Evolutionary conservation across 768 basidiomycete species (phyloP).

Genomic region (Amyloporia xantha): DNA sequence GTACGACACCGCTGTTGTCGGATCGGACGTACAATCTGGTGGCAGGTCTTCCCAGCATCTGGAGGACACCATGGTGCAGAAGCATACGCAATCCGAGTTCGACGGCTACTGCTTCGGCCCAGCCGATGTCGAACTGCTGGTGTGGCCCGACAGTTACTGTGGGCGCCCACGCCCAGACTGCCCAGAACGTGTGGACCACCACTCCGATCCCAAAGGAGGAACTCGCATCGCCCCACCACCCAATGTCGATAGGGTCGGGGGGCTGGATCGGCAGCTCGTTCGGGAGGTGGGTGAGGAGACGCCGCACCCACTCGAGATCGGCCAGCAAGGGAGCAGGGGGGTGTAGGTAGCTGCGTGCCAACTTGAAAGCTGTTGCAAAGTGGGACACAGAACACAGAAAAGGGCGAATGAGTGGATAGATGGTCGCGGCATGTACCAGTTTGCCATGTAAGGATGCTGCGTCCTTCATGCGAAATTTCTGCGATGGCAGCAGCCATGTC

Average conservation of each 20-base stretch:
- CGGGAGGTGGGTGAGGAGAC: slow-evolving; percentile 13
- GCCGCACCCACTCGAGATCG: slow-evolving; percentile 23
- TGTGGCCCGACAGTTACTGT: slow-evolving; percentile 26
- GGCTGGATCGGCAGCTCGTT: slow-evolving; percentile 14
- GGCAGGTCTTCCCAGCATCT: too few species aligned
- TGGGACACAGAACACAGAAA: slow-evolving; percentile 17
- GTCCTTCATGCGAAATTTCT: slow-evolving; percentile 12
- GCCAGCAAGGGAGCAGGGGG: slow-evolving; percentile 5
- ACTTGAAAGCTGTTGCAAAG: slow-evolving; percentile 19
- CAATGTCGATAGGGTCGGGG: slow-evolving; percentile 17
- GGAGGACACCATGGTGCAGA: too few species aligned
- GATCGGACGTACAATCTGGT: slow-evolving; percentile 25
- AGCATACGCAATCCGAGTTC: slow-evolving; percentile 26
- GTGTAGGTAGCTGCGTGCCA: slow-evolving; percentile 8
- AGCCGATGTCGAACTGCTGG: slow-evolving; percentile 27
- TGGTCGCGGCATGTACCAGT: slow-evolving; percentile 24
- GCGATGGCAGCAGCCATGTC: slow-evolving; percentile 8
- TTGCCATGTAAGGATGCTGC: slow-evolving; percentile 26
- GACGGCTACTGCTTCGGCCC: slow-evolving; percentile 34
- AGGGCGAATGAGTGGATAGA: slow-evolving; percentile 22
- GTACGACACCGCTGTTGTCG: slow-evolving; percentile 30
- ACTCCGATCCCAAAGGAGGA: slow-evolving; percentile 31
- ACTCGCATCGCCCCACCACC: slow-evolving; percentile 32
- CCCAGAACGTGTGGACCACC: slow-evolving; percentile 22
- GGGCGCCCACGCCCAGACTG: slow-evolving; percentile 23